Conservation (phyloP, 2,329 filamentous ascomycete genomes). For the Geosmithia putterillii region DNA sequence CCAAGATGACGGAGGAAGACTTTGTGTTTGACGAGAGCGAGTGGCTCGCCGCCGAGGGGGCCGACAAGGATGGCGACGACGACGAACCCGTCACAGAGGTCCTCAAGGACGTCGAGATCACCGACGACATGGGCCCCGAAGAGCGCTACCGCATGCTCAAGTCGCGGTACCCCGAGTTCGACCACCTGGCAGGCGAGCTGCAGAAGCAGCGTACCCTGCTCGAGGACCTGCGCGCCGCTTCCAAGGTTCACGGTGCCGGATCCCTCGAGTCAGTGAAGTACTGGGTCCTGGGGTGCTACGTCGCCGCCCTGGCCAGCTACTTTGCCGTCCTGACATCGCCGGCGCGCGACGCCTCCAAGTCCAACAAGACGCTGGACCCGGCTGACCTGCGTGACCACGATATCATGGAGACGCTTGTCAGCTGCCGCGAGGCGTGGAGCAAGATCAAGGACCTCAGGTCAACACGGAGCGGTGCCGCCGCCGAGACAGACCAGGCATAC, state of each 20-base stretch:
- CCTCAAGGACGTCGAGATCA: conserved; percentile 72
- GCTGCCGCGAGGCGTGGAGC: conserved; percentile 71
- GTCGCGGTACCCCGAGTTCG: conserved; percentile 83
- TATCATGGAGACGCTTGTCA: conserved; percentile 75
- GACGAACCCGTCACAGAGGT: conserved; percentile 67
- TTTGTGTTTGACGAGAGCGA: conserved; percentile 88
- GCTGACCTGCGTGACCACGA: conserved; percentile 78
- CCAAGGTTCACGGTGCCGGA: conserved; percentile 35
- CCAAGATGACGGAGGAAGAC: conserved; percentile 81
- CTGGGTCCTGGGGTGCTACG: conserved; percentile 72
- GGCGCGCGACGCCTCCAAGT: conserved; percentile 42
- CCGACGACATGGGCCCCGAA: conserved; percentile 62
- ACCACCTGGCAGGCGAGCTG: conserved; percentile 73
- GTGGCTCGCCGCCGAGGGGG: conserved; percentile 54
- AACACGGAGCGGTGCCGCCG: conserved; percentile 24
- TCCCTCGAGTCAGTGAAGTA: conserved; percentile 60
- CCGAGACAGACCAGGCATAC: conserved; percentile 4
- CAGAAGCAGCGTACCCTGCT: conserved; percentile 57
- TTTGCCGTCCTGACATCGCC: conserved; percentile 86
- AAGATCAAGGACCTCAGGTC: conserved; percentile 55
- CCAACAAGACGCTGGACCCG: conserved; percentile 53
- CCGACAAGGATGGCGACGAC: conserved; percentile 37
- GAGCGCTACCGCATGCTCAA: conserved; percentile 67
- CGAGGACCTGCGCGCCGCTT: conserved; percentile 42
- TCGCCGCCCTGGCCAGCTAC: conserved; percentile 82